Percentiles rank a stretch among this genome's conserved stretches.
These are phyloP conservation scores for Naganishia albida DNA, from an alignment of 1,284 basidiomycete genomes.

Conservation along the genomic window DNA sequence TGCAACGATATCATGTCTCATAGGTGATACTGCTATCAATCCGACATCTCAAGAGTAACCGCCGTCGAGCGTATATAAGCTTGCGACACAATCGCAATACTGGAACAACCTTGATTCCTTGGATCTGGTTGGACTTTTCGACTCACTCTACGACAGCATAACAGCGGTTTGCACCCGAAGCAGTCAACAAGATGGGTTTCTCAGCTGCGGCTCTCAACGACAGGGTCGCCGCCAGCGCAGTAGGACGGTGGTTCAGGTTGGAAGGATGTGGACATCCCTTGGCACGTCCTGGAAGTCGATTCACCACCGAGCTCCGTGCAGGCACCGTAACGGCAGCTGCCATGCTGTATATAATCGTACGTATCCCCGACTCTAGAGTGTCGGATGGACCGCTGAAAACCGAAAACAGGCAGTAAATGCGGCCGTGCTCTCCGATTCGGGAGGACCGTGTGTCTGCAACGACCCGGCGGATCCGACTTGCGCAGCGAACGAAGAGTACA, in stretches of 20 bases:
- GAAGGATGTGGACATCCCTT: slow-evolving; percentile 77
- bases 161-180: too few relatives aligned
- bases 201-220: slow-evolving; percentile 46
- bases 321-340: slow-evolving; percentile 77
- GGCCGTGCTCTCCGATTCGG: slow-evolving; percentile 70
- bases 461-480: slow-evolving; percentile 53
- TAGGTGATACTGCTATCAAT: slow-evolving; percentile 12
- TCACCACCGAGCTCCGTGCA: slow-evolving; percentile 78
- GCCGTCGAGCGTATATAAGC: background rate
- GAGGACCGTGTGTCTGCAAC: slow-evolving; percentile 77
- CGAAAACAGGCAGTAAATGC: slow-evolving; percentile 42
- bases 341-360: slow-evolving; percentile 48
- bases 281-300: slow-evolving; percentile 73
- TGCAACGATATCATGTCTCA: slow-evolving; percentile 18
- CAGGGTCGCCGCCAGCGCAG: slow-evolving; percentile 64
- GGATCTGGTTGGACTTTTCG: slow-evolving; percentile 3
- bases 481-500: slow-evolving; percentile 63
- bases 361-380: background rate
- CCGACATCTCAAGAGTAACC: background rate
- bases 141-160: background rate
- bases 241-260: slow-evolving; percentile 79
- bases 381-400: too few relatives aligned
- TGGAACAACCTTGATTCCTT: background rate
- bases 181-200: slow-evolving; percentile 7
- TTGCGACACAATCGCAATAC: background rate